phyloP scores from a whole-genome alignment of 1,284 basidiomycete genomes.

The Phenoliferia sp. region DNA sequence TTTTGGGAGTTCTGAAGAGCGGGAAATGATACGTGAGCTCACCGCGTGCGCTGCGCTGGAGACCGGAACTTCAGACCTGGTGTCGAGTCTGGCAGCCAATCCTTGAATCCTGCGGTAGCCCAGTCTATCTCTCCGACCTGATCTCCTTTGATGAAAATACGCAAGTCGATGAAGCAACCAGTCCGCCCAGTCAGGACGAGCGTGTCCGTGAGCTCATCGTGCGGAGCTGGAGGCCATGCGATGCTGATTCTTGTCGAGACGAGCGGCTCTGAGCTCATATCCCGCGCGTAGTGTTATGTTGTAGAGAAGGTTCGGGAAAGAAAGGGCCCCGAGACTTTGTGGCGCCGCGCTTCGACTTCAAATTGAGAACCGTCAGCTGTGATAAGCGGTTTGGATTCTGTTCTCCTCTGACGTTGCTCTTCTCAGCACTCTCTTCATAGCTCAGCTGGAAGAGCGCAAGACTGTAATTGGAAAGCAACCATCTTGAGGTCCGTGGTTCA shows the following conservation, averaged over 20 bases:
- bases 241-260: slow-evolving; percentile 10
- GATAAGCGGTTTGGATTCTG: too few relatives aligned
- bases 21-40: background rate
- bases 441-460: too few relatives aligned
- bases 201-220: background rate
- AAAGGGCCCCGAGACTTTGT: too few relatives aligned
- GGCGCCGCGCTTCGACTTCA: too few relatives aligned
- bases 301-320: too few relatives aligned
- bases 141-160: slow-evolving; percentile 1
- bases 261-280: slow-evolving; percentile 6
- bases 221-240: background rate
- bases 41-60: background rate
- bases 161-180: slow-evolving; percentile 16
- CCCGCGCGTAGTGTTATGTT: too few relatives aligned
- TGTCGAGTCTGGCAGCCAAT: background rate
- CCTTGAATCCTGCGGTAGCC: slow-evolving; percentile 16
- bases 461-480: too few relatives aligned
- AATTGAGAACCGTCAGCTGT: too few relatives aligned
- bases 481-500: too few relatives aligned
- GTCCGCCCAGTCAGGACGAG: background rate
- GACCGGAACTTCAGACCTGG: background rate
- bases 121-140: background rate
- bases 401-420: too few relatives aligned
- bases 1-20: background rate
- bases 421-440: too few relatives aligned